Percentiles rank a stretch among this genome's conserved stretches.
These are phyloP conservation scores for Colletotrichum sp. DNA, from an alignment of 2,329 filamentous ascomycete genomes.

Conservation along the genomic window DNA sequence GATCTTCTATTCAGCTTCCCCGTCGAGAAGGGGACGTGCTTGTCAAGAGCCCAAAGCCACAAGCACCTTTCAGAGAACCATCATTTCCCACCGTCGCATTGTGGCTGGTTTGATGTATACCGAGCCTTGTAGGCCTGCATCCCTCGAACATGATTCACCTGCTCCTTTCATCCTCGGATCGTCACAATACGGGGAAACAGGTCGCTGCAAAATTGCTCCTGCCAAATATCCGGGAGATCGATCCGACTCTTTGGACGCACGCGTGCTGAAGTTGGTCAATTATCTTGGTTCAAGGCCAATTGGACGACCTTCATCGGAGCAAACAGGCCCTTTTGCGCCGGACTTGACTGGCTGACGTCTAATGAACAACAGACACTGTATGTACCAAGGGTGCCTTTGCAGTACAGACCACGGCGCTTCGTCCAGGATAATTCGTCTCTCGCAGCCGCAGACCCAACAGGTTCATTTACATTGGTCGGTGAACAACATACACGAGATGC, in stretches of 20 bases:
- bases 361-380: neutral
- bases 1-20: neutral
- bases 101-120: neutral
- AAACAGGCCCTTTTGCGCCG: neutral
- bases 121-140: neutral
- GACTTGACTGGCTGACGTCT: neutral
- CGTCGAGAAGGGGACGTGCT: neutral
- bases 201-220: neutral
- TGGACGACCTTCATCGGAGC: neutral
- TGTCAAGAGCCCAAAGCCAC: neutral
- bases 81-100: neutral
- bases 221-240: neutral
- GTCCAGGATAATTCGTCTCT: neutral
- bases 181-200: neutral
- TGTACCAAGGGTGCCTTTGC: neutral
- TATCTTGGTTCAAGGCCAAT: neutral
- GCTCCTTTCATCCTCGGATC: slow-evolving; percentile 1
- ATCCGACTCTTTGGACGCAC: neutral
- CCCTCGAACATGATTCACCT: neutral
- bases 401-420: neutral
- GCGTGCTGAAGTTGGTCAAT: neutral
- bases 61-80: neutral
- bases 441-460: neutral
- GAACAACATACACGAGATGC: neutral
- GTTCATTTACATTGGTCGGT: slow-evolving; percentile 1